Base-by-base conservation (phyloP, 148 eudicot species). In the Chenopodium album region DNA sequence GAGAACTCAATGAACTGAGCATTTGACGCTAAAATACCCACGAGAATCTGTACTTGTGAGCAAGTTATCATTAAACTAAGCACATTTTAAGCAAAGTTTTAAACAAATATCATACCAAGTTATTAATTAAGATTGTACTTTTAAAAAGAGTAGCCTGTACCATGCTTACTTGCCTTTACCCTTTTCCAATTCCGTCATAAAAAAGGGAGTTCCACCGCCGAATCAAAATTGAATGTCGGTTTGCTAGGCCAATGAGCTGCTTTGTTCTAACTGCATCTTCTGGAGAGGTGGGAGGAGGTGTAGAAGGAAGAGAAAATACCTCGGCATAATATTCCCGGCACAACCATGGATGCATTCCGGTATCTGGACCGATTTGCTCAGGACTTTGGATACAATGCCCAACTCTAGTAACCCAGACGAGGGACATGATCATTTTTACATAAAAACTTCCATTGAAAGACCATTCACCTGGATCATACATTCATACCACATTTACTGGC, bases 21-120 rank as follows among this genome's bases (percentile, higher is more conserved):
- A 68, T 86, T 86, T 81, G 84, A 73, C 72, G 82, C 79, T 79
- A 74, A 72, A 84, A 80, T 75, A 81, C 69, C 78, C 82, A 80
- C 87, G 85, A 74, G 81, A 77, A 73, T 52, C 76, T 84, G 87
- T 85, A 87, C 88, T 87, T 88, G 74, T 28, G 26, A 41, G 72
- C 26, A 79, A 81, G 82, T 76, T 73, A 82, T 81, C 76, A 82
- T 80, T 77, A 77, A 73, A 79, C 82, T 82, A 85, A n/a, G 22
- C 78, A 76, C 28, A 76, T 59, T 46, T 65, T 32, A 22, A 48
- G 67, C 16, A 52, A 56, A 50, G 52, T 23, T 81, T 65, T 37
- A 63, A 72, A 48, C 77, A 76, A 50, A 47, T 76, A 47, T 41
- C 22, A 4, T 48, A 17, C 32, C 60, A 28, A 22, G 37, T 77